Conservation (phyloP, 345 rosid species). For the Syzygium aromaticum region DNA sequence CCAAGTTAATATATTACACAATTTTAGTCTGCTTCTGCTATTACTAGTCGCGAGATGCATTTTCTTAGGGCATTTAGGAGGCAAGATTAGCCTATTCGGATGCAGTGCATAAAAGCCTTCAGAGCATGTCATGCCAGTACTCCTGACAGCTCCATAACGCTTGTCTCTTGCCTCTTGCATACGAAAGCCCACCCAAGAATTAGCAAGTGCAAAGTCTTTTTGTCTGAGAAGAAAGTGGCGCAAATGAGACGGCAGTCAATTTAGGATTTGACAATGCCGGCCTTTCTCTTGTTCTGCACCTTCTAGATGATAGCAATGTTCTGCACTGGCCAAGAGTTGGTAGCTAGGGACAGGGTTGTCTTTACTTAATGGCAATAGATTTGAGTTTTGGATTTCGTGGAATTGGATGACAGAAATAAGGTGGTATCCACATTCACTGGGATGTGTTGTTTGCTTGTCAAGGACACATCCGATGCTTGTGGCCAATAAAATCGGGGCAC, state of each 20-base stretch:
- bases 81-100: not conserved
- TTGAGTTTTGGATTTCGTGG: not conserved
- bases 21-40: not conserved
- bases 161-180: not conserved
- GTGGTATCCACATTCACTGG: not conserved
- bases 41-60: not conserved
- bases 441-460: too few relatives aligned
- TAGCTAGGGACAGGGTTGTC: not conserved
- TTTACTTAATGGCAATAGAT: not conserved
- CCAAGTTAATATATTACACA: not conserved
- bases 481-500: not conserved
- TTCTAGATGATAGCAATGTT: not conserved
- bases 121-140: not conserved
- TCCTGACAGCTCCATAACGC: not conserved
- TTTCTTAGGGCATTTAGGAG: not conserved
- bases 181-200: not conserved
- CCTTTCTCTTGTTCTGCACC: not conserved
- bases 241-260: not conserved
- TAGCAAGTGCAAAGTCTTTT: not conserved
- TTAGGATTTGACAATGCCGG: not conserved
- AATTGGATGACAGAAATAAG: not conserved
- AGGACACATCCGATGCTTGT: not conserved
- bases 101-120: not conserved
- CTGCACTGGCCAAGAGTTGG: not conserved
- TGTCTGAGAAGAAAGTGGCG: not conserved